Conservation (phyloP, 2,329 filamentous ascomycete species). For the Hymenoscyphus linearis region DNA sequence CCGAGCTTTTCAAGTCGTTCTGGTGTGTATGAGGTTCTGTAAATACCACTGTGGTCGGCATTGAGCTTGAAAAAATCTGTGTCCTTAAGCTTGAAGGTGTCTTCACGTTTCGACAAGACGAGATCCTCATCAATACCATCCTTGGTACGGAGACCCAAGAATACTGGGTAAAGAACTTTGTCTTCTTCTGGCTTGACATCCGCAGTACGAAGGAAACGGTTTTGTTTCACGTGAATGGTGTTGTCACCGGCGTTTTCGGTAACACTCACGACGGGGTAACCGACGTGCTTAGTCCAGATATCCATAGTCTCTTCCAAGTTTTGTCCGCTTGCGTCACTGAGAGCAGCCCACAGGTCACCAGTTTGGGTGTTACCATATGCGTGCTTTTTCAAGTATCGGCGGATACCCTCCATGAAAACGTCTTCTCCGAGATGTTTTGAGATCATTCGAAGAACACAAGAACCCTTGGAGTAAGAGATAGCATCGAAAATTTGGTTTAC, state of each 20-base stretch:
- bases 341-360: slow-evolving; percentile 81
- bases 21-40: slow-evolving; percentile 81
- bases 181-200: slow-evolving; percentile 95
- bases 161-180: slow-evolving; percentile 79
- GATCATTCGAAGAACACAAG: slow-evolving; percentile 93
- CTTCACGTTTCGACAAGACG: slow-evolving; percentile 66
- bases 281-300: slow-evolving; percentile 95
- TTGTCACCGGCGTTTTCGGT: slow-evolving; percentile 66
- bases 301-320: slow-evolving; percentile 87
- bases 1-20: slow-evolving; percentile 84
- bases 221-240: slow-evolving; percentile 84
- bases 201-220: slow-evolving; percentile 86
- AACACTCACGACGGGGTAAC: slow-evolving; percentile 85
- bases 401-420: slow-evolving; percentile 84
- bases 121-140: slow-evolving; percentile 74
- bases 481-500: slow-evolving; percentile 98
- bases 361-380: slow-evolving; percentile 95
- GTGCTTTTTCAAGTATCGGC: slow-evolving; percentile 89
- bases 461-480: slow-evolving; percentile 96
- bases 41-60: slow-evolving; percentile 88
- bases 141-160: slow-evolving; percentile 79
- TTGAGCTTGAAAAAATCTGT: slow-evolving; percentile 95
- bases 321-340: slow-evolving; percentile 86
- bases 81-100: slow-evolving; percentile 69
- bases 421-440: slow-evolving; percentile 93